phyloP scores from a whole-genome alignment of 2,329 filamentous ascomycete species.

The Diaporthe aspalathi region DNA sequence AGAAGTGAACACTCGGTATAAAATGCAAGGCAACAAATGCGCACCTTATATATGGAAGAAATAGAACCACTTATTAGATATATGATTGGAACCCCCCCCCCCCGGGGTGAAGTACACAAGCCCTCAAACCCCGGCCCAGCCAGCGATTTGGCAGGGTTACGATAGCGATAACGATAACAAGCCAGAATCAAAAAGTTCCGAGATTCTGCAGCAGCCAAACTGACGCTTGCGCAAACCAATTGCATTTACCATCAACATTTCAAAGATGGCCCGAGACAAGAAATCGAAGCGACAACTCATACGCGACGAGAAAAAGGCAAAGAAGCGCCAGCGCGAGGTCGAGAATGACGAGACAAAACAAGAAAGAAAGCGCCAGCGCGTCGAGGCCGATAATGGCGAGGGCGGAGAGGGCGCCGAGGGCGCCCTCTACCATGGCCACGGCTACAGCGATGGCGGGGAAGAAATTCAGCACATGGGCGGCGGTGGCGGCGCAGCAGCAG shows the following conservation, averaged over 20 bases:
- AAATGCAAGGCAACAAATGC: not conserved
- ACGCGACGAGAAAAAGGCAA: conserved; percentile 52
- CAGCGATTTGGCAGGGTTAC: conserved; percentile 8
- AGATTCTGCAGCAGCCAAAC: not conserved
- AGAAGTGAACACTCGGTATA: not conserved
- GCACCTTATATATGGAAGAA: not conserved
- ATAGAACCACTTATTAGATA: not conserved
- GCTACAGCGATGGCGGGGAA: conserved; percentile 28
- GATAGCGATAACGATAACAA: conserved; percentile 27
- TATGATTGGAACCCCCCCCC: not conserved
- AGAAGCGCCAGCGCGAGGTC: conserved; percentile 47
- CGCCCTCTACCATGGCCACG: not conserved
- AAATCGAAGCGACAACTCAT: conserved; percentile 52
- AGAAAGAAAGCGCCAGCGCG: conserved; percentile 45
- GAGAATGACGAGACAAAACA: conserved; percentile 44
- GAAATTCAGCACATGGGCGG: conserved; percentile 4
- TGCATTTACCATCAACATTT: not conserved
- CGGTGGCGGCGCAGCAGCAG: conserved; percentile 32
- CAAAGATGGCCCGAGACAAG: conserved; percentile 49
- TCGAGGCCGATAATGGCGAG: conserved; percentile 36
- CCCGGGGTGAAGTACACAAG: no score
- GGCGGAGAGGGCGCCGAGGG: conserved; percentile 38
- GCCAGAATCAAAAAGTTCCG: conserved; percentile 29
- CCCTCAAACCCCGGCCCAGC: not conserved
- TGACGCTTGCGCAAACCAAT: not conserved